A percentile compares a stretch with the other conserved stretches of the same genome.
Evolutionary conservation across 2,329 filamentous ascomycete genomes (phyloP).

Genomic region (Tolypocladium paradoxum): DNA sequence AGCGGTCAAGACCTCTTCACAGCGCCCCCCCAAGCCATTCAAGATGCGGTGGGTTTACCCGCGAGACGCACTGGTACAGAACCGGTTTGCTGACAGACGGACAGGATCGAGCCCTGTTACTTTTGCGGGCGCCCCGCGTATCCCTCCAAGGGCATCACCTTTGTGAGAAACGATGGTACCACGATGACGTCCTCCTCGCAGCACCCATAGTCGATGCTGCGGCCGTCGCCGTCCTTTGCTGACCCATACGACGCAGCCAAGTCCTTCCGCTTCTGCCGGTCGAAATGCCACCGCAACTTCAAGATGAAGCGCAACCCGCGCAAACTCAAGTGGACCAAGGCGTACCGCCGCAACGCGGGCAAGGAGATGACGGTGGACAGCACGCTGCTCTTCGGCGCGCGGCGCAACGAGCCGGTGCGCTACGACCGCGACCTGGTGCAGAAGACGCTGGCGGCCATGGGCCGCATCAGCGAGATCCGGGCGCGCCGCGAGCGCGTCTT

Average conservation of each 20-base stretch:
- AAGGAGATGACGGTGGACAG: slow-evolving; percentile 89
- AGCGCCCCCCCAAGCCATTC: background rate
- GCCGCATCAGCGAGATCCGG: slow-evolving; percentile 78
- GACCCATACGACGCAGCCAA: slow-evolving; percentile 19
- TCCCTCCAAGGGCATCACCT: slow-evolving; percentile 45
- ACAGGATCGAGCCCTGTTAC: slow-evolving; percentile 33
- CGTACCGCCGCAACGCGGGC: slow-evolving; percentile 69
- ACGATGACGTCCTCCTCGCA: slow-evolving; percentile 6
- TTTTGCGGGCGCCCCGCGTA: slow-evolving; percentile 39
- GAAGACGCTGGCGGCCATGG: slow-evolving; percentile 86
- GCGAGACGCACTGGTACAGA: fast-evolving
- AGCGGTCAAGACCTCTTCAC: slow-evolving; percentile 1
- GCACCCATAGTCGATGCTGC: background rate
- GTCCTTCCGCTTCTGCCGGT: slow-evolving; percentile 48
- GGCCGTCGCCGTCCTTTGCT: background rate
- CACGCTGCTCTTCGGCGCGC: slow-evolving; percentile 83
- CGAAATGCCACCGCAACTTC: slow-evolving; percentile 60
- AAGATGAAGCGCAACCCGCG: slow-evolving; percentile 98
- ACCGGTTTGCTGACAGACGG: background rate
- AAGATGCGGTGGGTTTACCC: slow-evolving; percentile 3
- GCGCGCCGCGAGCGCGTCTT: slow-evolving; percentile 76
- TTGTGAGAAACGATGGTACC: slow-evolving; percentile 37
- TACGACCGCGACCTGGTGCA: slow-evolving; percentile 89
- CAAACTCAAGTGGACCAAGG: slow-evolving; percentile 96
- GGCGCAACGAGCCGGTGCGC: slow-evolving; percentile 86